Conservation (phyloP, 495 filamentous ascomycete species). For the Penicillium mononematosum region DNA sequence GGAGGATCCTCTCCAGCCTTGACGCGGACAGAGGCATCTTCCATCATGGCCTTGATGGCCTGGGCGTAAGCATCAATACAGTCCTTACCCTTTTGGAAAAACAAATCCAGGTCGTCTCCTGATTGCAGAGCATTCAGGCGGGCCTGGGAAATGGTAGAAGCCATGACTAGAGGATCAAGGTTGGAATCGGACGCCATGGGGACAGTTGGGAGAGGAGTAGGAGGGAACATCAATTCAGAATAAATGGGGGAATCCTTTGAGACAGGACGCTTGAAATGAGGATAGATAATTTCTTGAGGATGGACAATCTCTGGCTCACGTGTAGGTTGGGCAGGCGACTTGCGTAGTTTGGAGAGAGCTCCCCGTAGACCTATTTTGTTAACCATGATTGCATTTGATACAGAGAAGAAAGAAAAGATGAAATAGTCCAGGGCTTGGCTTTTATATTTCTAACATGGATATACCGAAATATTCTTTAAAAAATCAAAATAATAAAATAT, state of each 20-base stretch:
- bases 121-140: background rate
- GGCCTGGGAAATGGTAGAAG: background rate
- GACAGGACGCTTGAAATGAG: background rate
- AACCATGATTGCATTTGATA: background rate
- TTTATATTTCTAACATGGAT: too few species aligned
- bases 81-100: background rate
- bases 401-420: too few species aligned
- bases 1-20: background rate
- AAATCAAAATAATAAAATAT: too few species aligned
- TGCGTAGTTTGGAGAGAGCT: background rate
- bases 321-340: background rate
- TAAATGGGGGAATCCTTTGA: background rate
- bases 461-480: too few species aligned
- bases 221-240: background rate
- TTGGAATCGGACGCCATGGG: background rate
- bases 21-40: constrained; percentile 3
- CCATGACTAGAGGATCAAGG: background rate
- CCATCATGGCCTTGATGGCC: constrained; percentile 9
- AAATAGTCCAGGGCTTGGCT: too few species aligned
- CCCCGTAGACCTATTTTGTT: background rate
- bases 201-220: background rate
- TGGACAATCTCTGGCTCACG: background rate
- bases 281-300: background rate
- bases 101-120: background rate
- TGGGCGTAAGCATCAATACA: constrained; percentile 3